These are phyloP conservation scores for Gnomoniopsis smithogilvyi DNA, from an alignment of 2,329 filamentous ascomycete species.

Conservation along the genomic window DNA sequence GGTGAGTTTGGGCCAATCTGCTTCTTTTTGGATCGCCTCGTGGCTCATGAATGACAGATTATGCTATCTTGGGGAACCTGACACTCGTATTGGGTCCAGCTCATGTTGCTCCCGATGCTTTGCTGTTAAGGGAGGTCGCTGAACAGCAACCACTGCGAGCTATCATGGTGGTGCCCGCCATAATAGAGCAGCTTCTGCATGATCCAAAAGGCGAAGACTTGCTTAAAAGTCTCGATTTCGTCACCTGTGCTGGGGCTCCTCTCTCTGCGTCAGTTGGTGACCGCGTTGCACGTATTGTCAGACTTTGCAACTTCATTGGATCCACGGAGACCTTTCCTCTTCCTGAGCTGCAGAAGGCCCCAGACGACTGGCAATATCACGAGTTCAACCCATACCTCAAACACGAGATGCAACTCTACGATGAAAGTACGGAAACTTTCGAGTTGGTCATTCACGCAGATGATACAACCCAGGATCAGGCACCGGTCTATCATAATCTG, in stretches of 20 bases:
- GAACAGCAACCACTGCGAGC: conserved; percentile 18
- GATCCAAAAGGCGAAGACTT: conserved; percentile 19
- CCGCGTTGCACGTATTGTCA: conserved; percentile 10
- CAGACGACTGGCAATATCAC: conserved; percentile 30
- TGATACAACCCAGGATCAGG: conserved; percentile 20
- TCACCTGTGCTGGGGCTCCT: conserved; percentile 20
- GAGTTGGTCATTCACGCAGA: conserved; percentile 27
- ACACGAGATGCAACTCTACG: conserved; percentile 27
- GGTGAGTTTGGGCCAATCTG: not conserved
- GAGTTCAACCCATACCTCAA: conserved; percentile 30
- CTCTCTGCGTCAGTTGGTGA: conserved; percentile 14
- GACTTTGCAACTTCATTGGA: conserved; percentile 20
- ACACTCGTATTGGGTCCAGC: conserved; percentile 21
- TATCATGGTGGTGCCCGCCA: conserved; percentile 17
- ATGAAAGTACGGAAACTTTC: conserved; percentile 18
- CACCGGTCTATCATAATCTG: conserved; percentile 31
- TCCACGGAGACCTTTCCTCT: conserved; percentile 22
- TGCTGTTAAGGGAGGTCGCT: conserved; percentile 18
- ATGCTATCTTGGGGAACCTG: conserved; percentile 18
- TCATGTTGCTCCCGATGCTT: conserved; percentile 18
- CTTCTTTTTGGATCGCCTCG: not conserved
- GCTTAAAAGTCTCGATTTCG: conserved; percentile 19
- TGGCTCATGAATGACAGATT: conserved; percentile 9
- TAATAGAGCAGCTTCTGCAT: conserved; percentile 19
- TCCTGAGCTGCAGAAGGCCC: conserved; percentile 18